Base-by-base conservation (phyloP, 345 rosid species). In the Garcia nutans region DNA sequence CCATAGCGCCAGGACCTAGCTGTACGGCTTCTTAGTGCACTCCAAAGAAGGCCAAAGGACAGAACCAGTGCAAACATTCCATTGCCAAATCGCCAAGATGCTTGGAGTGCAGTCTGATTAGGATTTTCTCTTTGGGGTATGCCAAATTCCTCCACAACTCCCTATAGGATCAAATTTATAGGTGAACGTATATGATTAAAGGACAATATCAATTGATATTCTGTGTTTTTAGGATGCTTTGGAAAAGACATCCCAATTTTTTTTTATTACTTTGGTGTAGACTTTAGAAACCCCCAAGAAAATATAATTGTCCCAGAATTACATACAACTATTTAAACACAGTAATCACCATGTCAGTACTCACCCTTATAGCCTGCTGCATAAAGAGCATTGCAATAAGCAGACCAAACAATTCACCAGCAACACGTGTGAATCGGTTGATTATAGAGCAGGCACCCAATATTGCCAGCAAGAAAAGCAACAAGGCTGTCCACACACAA, bases 1-100 rank as follows among this genome's bases (percentile, higher is more conserved):
- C 97, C 97, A 84, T 92, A 92, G 69, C 85, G 89, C 98, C 98
- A 94, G 64, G 92, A 78, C 75, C 97, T 87, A 81, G 98, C 97
- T 85, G 90, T 87, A 44, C 97, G 87, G 87, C 96, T 94, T 84
- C 75, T 86, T 23, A 94, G 71, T 58, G 93, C 87, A 70, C 96
- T 88, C 80, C 82, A 85, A 64, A 93, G 84, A 83, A 93, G 97
- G 79, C 94, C 96, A 71, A 87, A 88, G 73, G 96, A 87, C 76
- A 94, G 77, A 84, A 94, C 92, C 81, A 94, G 85, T 50, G 96
- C 90, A 65, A 91, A 92, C 96, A 92, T 91, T 68, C 98, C 98
- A 85, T 94, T 94, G 47, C 94, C 93, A 71, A 94, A 92, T 77
- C 94, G 88, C 98, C 98, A 94, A 59, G 97, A 87, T 70, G 86